These are phyloP conservation scores for Geoglossum cookeanum DNA, from an alignment of 2,329 filamentous ascomycete genomes.

Conservation along the genomic window DNA sequence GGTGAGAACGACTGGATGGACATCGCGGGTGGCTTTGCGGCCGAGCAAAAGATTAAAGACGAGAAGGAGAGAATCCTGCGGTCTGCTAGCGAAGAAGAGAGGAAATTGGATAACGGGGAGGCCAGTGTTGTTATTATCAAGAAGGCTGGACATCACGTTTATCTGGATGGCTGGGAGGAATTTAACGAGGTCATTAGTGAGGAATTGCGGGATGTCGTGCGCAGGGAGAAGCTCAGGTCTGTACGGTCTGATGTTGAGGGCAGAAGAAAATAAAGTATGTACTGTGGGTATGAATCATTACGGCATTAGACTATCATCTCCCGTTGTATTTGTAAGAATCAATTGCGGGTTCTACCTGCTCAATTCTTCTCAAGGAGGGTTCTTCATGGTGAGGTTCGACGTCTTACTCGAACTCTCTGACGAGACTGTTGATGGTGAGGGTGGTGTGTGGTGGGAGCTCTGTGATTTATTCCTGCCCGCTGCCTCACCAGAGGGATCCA, in stretches of 20 bases:
- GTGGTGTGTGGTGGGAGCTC: neutral
- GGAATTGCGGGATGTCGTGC: slow-evolving; percentile 46
- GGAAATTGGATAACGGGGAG: slow-evolving; percentile 51
- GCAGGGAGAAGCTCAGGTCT: slow-evolving; percentile 11
- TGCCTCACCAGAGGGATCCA: neutral
- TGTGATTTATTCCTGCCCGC: neutral
- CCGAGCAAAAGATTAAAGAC: slow-evolving; percentile 58
- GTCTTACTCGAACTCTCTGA: neutral
- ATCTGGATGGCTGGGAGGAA: slow-evolving; percentile 49
- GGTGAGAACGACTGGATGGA: slow-evolving; percentile 99
- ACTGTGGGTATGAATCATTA: neutral
- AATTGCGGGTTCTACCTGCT: neutral
- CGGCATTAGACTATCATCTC: neutral
- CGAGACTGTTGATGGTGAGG: neutral
- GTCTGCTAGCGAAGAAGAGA: slow-evolving; percentile 47
- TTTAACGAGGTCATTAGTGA: slow-evolving; percentile 46
- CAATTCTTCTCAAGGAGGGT: neutral
- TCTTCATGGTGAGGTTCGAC: neutral
- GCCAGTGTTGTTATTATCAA: slow-evolving; percentile 66
- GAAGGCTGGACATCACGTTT: slow-evolving; percentile 52
- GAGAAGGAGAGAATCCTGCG: slow-evolving; percentile 41
- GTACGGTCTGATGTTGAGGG: neutral
- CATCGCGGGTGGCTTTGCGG: slow-evolving; percentile 61
- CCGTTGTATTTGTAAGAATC: neutral
- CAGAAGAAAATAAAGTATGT: neutral